phyloP scores from a whole-genome alignment of 2,329 filamentous ascomycete genomes.

The Fusarium sp. region DNA sequence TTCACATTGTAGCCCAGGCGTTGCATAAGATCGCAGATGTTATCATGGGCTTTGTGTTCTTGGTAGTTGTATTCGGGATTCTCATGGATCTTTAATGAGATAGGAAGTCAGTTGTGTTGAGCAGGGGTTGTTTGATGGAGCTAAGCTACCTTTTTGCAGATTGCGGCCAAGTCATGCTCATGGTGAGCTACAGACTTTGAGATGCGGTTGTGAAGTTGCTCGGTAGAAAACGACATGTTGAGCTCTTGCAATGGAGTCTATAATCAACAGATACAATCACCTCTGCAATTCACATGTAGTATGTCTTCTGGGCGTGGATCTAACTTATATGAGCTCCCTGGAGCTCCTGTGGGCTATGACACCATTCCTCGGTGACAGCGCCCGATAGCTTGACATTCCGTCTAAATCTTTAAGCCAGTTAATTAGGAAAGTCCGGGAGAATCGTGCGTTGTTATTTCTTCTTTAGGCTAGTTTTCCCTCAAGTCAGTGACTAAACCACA shows the following conservation, averaged over 20 bases:
- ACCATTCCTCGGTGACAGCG: background rate
- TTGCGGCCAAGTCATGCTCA: constrained; percentile 25
- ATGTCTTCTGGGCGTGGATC: background rate
- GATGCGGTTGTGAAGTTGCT: constrained; percentile 20
- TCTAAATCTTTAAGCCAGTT: background rate
- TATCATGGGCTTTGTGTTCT: constrained; percentile 32
- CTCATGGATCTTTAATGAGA: constrained; percentile 13
- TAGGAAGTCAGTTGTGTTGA: background rate
- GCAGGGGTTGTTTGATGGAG: rapidly evolving
- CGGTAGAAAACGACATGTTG: constrained; percentile 10
- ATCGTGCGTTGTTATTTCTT: background rate
- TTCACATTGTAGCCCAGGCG: constrained; percentile 27
- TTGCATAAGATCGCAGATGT: constrained; percentile 25
- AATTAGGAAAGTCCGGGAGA: constrained; percentile 9
- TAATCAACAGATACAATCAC: background rate
- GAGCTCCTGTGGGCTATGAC: constrained; percentile 6
- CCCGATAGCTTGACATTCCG: background rate
- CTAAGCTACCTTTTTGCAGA: constrained; percentile 36
- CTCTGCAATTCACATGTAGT: background rate
- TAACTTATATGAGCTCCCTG: constrained; percentile 13
- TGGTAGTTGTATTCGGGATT: constrained; percentile 35
- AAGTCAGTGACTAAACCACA: background rate
- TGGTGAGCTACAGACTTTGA: constrained; percentile 34
- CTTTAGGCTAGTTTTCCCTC: background rate
- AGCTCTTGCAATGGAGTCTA: background rate